These are phyloP conservation scores for Blastobotrys attinorum DNA, from an alignment of 805 yeast species.

Conservation along the genomic window DNA sequence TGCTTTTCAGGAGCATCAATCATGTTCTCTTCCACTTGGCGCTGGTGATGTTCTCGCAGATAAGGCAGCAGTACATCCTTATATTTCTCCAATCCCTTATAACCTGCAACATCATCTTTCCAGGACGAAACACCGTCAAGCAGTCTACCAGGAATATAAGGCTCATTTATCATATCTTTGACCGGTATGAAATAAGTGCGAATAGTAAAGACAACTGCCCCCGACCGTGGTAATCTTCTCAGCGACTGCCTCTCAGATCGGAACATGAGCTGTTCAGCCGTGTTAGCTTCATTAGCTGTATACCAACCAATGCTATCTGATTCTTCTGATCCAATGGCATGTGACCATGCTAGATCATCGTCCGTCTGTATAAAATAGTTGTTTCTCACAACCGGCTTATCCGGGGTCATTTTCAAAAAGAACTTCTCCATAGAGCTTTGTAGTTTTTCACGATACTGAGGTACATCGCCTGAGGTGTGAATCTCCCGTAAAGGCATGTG, in stretches of 20 bases:
- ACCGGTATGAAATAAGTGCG: constrained; percentile 53
- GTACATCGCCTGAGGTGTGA: constrained; percentile 66
- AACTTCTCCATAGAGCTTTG: constrained; percentile 59
- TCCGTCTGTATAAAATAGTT: constrained; percentile 70
- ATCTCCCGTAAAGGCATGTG: constrained; percentile 49
- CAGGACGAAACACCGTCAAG: constrained; percentile 58
- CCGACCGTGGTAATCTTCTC: constrained; percentile 44
- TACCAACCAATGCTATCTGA: constrained; percentile 52
- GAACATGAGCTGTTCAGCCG: constrained; percentile 36
- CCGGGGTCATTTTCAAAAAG: constrained; percentile 47
- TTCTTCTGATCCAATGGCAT: constrained; percentile 41
- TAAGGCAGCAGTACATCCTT: constrained; percentile 51
- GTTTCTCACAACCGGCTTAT: constrained; percentile 50
- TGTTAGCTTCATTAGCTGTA: constrained; percentile 38
- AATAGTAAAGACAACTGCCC: constrained; percentile 43
- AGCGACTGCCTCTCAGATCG: constrained; percentile 54
- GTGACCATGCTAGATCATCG: constrained; percentile 36
- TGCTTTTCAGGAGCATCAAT: background rate
- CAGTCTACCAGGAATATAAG: constrained; percentile 43
- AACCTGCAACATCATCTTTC: constrained; percentile 49
- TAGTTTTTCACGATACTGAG: constrained; percentile 50
- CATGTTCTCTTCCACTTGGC: background rate
- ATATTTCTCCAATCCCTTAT: constrained; percentile 61
- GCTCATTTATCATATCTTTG: constrained; percentile 35
- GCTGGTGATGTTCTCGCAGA: constrained; percentile 17